These are phyloP conservation scores for Tuber aestivum DNA, from an alignment of 495 filamentous ascomycete species.

Conservation along the genomic window DNA sequence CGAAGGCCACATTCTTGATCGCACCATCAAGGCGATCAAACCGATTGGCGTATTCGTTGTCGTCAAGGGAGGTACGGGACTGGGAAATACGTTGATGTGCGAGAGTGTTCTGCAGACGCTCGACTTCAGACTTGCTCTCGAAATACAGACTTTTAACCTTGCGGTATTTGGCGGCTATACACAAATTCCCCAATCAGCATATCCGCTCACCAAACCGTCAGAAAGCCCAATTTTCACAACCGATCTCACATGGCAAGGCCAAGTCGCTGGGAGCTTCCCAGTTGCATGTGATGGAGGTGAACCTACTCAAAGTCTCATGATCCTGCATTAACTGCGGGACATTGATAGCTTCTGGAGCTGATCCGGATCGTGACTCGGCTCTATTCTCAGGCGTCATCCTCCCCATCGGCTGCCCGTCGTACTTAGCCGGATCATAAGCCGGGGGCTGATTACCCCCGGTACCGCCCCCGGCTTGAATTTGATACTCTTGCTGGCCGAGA, in stretches of 20 bases:
- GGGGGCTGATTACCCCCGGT: constrained; percentile 21
- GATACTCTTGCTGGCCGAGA: constrained; percentile 26
- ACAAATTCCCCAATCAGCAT: constrained; percentile 14
- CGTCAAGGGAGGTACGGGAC: constrained; percentile 90
- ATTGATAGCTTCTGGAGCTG: constrained; percentile 36
- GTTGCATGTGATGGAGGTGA: constrained; percentile 47
- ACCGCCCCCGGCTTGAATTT: constrained; percentile 18
- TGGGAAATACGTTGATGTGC: constrained; percentile 92
- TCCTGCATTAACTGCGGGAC: constrained; percentile 40
- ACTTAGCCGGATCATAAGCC: constrained; percentile 39
- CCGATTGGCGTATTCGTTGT: constrained; percentile 84
- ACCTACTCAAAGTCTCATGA: constrained; percentile 49
- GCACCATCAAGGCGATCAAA: constrained; percentile 92
- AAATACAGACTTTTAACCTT: constrained; percentile 98
- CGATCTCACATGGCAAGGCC: constrained; percentile 40
- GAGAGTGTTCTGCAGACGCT: constrained; percentile 90
- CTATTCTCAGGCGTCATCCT: constrained; percentile 39
- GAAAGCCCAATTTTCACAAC: constrained; percentile 46
- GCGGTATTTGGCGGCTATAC: constrained; percentile 82
- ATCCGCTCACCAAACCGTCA: constrained; percentile 53
- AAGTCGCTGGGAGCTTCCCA: constrained; percentile 34
- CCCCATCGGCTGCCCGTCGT: constrained; percentile 34
- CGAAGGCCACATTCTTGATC: constrained; percentile 91
- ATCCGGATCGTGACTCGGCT: constrained; percentile 18
- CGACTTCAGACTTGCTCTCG: constrained; percentile 87